Evolutionary conservation across 192 early-diverging fungal species (phyloP).

Genomic region (Gonapodya sp.): DNA sequence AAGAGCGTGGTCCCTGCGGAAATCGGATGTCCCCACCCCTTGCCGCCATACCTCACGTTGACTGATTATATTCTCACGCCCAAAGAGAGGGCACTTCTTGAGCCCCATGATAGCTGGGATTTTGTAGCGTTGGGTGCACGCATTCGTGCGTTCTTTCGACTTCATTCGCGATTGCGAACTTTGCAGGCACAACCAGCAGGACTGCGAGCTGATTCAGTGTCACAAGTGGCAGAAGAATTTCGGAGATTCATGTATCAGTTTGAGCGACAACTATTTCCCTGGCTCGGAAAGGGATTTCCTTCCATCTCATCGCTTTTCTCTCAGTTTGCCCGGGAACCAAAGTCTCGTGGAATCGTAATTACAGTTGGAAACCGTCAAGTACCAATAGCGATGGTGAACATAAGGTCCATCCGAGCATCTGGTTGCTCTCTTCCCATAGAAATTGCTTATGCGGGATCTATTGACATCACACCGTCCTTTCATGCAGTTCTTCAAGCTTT

Average conservation of each 20-base stretch:
- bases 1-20: too few relatives aligned
- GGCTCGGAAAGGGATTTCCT: not conserved
- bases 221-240: too few relatives aligned
- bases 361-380: constrained; percentile 38
- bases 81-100: not conserved
- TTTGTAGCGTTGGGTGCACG: not conserved
- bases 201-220: too few relatives aligned
- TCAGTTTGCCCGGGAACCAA: not conserved
- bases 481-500: constrained; percentile 18
- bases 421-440: constrained; percentile 45
- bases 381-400: constrained; percentile 22
- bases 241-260: not conserved
- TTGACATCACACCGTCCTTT: constrained; percentile 24
- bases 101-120: not conserved
- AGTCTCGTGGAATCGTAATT: constrained; percentile 31
- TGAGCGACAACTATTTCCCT: not conserved
- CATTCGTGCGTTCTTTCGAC: not conserved
- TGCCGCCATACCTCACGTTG: not conserved
- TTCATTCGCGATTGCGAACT: not conserved
- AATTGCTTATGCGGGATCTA: constrained; percentile 36
- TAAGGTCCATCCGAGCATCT: constrained; percentile 27
- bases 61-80: not conserved
- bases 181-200: too few relatives aligned
- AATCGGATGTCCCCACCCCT: too few relatives aligned
- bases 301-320: not conserved